Conservation (phyloP, 2,329 filamentous ascomycete species). For the Penicillium sp. region DNA sequence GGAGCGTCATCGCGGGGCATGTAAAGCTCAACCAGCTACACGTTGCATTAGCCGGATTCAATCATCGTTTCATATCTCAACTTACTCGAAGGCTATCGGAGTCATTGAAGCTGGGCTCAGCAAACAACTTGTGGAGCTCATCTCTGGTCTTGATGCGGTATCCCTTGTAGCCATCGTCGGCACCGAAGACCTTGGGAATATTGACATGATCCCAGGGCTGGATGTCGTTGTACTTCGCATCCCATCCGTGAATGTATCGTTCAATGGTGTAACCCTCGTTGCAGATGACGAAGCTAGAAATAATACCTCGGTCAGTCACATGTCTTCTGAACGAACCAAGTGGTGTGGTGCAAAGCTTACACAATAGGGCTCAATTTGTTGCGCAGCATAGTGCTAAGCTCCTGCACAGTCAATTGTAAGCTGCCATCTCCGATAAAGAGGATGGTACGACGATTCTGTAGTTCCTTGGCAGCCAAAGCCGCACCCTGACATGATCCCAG, state of each 20-base stretch:
- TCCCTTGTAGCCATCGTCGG: constrained; percentile 57
- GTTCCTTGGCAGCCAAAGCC: constrained; percentile 71
- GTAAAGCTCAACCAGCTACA: constrained; percentile 77
- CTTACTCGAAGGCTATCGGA: constrained; percentile 48
- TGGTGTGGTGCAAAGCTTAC: constrained; percentile 45
- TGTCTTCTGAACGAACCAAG: neutral
- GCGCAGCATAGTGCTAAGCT: constrained; percentile 79
- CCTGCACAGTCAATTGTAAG: constrained; percentile 81
- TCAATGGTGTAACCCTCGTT: constrained; percentile 91
- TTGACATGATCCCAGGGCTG: constrained; percentile 71
- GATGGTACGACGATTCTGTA: constrained; percentile 65
- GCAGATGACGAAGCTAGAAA: constrained; percentile 68
- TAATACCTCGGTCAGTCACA: neutral
- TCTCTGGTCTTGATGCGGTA: constrained; percentile 68
- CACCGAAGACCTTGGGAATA: constrained; percentile 68
- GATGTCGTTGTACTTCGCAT: constrained; percentile 79
- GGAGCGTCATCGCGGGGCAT: constrained; percentile 80
- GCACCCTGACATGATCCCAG: constrained; percentile 66
- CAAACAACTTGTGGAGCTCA: constrained; percentile 66
- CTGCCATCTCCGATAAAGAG: constrained; percentile 88
- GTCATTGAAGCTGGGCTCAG: constrained; percentile 61
- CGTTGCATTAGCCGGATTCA: constrained; percentile 24
- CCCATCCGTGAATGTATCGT: constrained; percentile 80
- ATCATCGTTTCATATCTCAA: neutral
- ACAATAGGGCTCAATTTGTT: constrained; percentile 74